These are phyloP conservation scores for Aspergillus arachidicola DNA, from an alignment of 2,329 filamentous ascomycete species.

Conservation along the genomic window DNA sequence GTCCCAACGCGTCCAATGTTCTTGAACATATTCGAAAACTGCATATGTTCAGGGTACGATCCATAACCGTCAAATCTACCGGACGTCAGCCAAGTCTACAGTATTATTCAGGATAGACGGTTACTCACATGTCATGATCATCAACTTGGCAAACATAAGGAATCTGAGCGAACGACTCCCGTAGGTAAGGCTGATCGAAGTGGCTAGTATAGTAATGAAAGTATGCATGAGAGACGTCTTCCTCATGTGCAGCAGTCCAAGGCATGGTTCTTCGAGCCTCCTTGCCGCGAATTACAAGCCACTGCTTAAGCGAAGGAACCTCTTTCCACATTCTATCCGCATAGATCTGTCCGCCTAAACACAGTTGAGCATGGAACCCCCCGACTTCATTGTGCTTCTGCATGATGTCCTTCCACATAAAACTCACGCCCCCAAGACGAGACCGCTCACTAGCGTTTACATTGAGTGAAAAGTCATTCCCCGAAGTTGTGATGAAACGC, in stretches of 20 bases:
- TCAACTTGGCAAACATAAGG: slow-evolving; percentile 91
- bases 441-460: slow-evolving; percentile 84
- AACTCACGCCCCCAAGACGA: slow-evolving; percentile 82
- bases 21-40: slow-evolving; percentile 95
- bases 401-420: slow-evolving; percentile 99
- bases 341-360: slow-evolving; percentile 91
- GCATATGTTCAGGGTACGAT: slow-evolving; percentile 98
- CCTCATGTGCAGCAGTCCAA: slow-evolving; percentile 93
- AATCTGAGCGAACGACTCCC: slow-evolving; percentile 96
- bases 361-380: slow-evolving; percentile 92
- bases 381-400: slow-evolving; percentile 97
- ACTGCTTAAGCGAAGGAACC: slow-evolving; percentile 88
- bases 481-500: slow-evolving; percentile 94
- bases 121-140: slow-evolving; percentile 93
- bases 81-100: background rate
- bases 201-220: slow-evolving; percentile 99
- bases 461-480: slow-evolving; percentile 90
- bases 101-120: background rate
- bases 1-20: slow-evolving; percentile 95
- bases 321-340: slow-evolving; percentile 96
- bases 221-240: slow-evolving; percentile 93
- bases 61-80: slow-evolving; percentile 91
- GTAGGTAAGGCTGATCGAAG: slow-evolving; percentile 92
- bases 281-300: slow-evolving; percentile 89
- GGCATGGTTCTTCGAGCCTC: slow-evolving; percentile 86